These are phyloP conservation scores for Talaromyces albobiverticillius DNA, from an alignment of 2,329 filamentous ascomycete species.

Conservation along the genomic window DNA sequence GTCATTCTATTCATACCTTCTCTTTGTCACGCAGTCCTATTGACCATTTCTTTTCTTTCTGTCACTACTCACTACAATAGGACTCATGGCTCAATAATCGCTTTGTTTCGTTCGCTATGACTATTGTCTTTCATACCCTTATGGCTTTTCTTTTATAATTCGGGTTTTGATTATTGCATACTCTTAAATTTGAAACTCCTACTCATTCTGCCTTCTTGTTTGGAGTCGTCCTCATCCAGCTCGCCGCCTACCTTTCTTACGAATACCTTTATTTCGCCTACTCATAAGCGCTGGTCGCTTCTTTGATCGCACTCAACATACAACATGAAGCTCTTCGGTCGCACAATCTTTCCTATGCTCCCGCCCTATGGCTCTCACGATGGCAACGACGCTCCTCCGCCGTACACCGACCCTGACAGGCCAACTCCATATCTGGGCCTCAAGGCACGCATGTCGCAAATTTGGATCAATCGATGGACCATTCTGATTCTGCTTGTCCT, in stretches of 20 bases:
- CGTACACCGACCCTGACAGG: slow-evolving; percentile 62
- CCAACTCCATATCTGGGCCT: slow-evolving; percentile 91
- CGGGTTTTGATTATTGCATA: not conserved
- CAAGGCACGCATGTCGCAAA: slow-evolving; percentile 82
- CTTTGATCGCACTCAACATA: not conserved
- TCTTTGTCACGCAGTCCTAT: not conserved
- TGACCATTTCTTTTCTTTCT: not conserved
- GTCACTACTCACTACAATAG: slow-evolving; percentile 3
- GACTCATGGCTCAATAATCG: slow-evolving; percentile 11
- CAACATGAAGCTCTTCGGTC: slow-evolving; percentile 15
- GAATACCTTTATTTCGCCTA: not conserved
- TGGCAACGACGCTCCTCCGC: slow-evolving; percentile 50
- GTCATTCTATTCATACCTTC: not conserved
- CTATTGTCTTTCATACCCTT: not conserved
- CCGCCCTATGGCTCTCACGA: slow-evolving; percentile 41
- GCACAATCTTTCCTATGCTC: slow-evolving; percentile 35
- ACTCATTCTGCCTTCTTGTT: not conserved
- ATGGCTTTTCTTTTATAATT: not conserved
- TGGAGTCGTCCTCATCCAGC: not conserved
- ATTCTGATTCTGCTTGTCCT: slow-evolving; percentile 83
- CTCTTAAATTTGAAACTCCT: not conserved
- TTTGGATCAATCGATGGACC: slow-evolving; percentile 98
- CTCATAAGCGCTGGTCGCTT: slow-evolving; percentile 11
- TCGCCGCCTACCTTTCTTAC: not conserved
- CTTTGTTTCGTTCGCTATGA: not conserved